Base-by-base conservation (phyloP, 257 asterid genomes). In the Echites panduratus region DNA sequence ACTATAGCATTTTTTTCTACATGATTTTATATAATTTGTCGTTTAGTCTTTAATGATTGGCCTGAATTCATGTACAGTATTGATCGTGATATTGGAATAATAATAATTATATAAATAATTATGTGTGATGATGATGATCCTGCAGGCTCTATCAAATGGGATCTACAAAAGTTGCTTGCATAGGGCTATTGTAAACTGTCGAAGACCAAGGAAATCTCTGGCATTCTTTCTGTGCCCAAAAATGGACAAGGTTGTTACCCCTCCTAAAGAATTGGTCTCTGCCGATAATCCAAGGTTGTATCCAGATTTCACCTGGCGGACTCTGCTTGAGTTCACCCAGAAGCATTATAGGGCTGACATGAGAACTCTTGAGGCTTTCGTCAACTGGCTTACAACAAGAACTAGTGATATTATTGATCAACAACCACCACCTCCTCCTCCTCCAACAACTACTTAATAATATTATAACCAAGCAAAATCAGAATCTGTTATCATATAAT, bases 91-190 rank as follows among this genome's bases (percentile, higher is more conserved):
- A 41, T 41, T 54, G 29, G 6, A 9, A 54, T 20, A 4, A 41
- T 13, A 12, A 10, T 13, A 47, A n/a, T n/a, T n/a, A n/a, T n/a
- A n/a, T n/a, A n/a, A n/a, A n/a, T n/a, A n/a, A n/a, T n/a, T n/a
- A n/a, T n/a, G n/a, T n/a, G n/a, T n/a, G n/a, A n/a, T 13, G 16
- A 48, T 48, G 16, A 3, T 13, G 16, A 11, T 48, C 20, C 13
- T 49, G n/a, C 87, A 91, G 97, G 97, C 94, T 3, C 82, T 89
- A 56, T 86, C 97, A 13, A 91, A 91, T 80, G 96, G 95, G 82
- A 85, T 83, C 7, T 91, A 87, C 91, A 87, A 85, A 67, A 89
- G 95, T n/a, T 89, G 97, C 80, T 62, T 91, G 70, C 97, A 91
- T 50, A 85, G 97, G 62, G 97, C 96, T 0, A 85, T 85, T 53